phyloP scores from a whole-genome alignment of 2,329 filamentous ascomycete genomes.

The Alternaria triticina region DNA sequence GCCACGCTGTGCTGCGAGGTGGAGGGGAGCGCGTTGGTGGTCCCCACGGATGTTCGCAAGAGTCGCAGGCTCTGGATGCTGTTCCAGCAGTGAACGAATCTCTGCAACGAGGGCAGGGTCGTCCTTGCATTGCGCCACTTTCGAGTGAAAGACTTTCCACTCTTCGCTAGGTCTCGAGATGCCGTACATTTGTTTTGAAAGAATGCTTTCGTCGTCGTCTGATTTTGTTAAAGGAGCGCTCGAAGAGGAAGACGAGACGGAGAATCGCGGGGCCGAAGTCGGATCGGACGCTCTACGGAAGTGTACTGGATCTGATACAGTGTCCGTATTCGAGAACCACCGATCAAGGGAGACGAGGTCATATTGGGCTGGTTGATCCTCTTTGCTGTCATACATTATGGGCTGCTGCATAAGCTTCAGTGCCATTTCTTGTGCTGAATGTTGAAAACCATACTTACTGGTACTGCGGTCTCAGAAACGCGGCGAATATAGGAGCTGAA shows the following conservation, averaged over 20 bases:
- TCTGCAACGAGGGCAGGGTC: background rate
- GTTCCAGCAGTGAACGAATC: slow-evolving; percentile 7
- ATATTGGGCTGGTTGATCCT: background rate
- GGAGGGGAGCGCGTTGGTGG: slow-evolving; percentile 20
- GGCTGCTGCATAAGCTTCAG: background rate
- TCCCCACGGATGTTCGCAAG: slow-evolving; percentile 18
- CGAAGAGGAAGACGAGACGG: slow-evolving; percentile 8
- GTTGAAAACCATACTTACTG: too few species aligned
- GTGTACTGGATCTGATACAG: slow-evolving; percentile 4
- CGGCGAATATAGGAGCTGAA: background rate
- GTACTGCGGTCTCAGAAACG: background rate
- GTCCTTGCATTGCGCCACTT: slow-evolving; percentile 7
- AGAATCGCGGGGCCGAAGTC: slow-evolving; percentile 7
- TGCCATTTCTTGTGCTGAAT: too few species aligned
- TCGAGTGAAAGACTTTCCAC: slow-evolving; percentile 22
- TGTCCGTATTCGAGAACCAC: slow-evolving; percentile 15
- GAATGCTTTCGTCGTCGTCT: slow-evolving; percentile 7
- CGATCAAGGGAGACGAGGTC: background rate
- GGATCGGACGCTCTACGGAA: background rate
- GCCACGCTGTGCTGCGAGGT: slow-evolving; percentile 20
- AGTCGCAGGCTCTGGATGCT: slow-evolving; percentile 3
- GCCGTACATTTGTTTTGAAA: background rate
- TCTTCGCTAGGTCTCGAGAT: background rate
- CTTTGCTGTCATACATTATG: background rate
- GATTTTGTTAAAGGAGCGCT: background rate